Percentiles rank a stretch among this genome's conserved stretches.
Conservation (phyloP, 1,284 basidiomycete species). For the Sanghuangporus baumii region DNA sequence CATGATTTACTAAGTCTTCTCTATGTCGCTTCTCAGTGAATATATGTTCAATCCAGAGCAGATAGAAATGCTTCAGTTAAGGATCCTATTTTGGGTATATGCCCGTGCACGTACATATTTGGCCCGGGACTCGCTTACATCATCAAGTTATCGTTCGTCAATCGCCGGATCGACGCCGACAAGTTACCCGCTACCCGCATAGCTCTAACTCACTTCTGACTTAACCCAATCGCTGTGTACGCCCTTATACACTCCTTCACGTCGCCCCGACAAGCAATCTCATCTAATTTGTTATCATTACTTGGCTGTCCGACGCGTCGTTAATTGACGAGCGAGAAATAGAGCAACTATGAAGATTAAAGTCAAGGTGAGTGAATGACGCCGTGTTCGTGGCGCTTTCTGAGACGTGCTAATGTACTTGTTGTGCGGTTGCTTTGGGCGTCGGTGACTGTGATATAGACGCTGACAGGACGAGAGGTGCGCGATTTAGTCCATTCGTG, state of each 20-base stretch:
- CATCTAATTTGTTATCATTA: neutral
- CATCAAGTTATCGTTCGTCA: constrained; percentile 10
- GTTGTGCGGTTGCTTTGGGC: neutral
- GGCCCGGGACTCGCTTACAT: neutral
- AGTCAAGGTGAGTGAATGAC: constrained; percentile 56
- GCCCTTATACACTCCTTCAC: neutral
- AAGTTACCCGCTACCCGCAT: neutral
- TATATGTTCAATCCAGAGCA: too few species aligned
- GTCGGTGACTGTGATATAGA: constrained; percentile 43
- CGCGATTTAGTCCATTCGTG: constrained; percentile 19
- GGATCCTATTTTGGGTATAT: too few species aligned
- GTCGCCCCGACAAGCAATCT: neutral
- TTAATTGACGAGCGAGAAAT: neutral
- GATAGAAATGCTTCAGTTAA: too few species aligned
- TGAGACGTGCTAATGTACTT: constrained; percentile 16
- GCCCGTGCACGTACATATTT: too few species aligned
- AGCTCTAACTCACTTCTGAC: neutral
- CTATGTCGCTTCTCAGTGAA: too few species aligned
- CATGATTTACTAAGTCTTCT: too few species aligned
- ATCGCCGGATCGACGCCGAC: constrained; percentile 6
- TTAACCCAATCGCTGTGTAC: neutral
- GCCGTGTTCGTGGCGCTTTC: neutral
- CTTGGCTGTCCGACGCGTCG: neutral
- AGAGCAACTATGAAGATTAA: constrained; percentile 67
- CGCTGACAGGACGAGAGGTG: constrained; percentile 91